Conservation (phyloP, 164 flowering plant species). For the Macadamia tetraphylla region DNA sequence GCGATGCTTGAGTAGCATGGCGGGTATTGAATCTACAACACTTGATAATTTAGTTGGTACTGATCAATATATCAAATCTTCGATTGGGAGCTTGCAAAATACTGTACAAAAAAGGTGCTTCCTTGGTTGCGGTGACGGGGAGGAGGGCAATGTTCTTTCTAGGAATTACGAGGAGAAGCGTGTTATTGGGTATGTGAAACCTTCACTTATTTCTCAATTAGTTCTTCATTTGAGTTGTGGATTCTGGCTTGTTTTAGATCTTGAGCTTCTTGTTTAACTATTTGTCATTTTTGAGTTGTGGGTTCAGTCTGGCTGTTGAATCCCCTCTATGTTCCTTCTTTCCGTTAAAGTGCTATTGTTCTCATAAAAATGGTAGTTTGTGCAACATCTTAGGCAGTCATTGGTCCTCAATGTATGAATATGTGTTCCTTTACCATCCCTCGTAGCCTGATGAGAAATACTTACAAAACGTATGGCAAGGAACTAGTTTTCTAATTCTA, state of each 20-base stretch:
- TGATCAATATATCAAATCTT: conserved; percentile 2
- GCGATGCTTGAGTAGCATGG: conserved; percentile 32
- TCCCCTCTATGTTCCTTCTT: too few relatives aligned
- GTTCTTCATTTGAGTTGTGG: too few relatives aligned
- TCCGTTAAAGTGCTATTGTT: too few relatives aligned
- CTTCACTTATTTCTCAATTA: too few relatives aligned
- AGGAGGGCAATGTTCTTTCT: conserved; percentile 56
- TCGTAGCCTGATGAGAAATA: too few relatives aligned
- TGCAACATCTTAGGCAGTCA: not conserved
- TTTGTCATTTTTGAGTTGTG: not conserved
- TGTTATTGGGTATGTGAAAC: conserved; percentile 56
- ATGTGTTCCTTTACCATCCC: too few relatives aligned
- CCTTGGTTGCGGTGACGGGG: conserved; percentile 81
- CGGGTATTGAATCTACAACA: conserved; percentile 20
- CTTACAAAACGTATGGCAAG: too few relatives aligned
- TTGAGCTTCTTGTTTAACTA: too few relatives aligned
- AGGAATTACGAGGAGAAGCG: conserved; percentile 71
- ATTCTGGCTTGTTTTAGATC: too few relatives aligned
- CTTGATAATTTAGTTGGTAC: conserved; percentile 2
- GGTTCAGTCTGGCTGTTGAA: too few relatives aligned
- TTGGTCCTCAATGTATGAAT: not conserved
- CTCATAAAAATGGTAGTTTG: too few relatives aligned
- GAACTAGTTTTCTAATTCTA: too few relatives aligned
- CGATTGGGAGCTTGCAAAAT: conserved; percentile 2
- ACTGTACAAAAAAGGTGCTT: conserved; percentile 50